Percentiles rank a stretch among this genome's conserved stretches.
Evolutionary conservation across 2,329 filamentous ascomycete genomes (phyloP).

Genomic region (Penicillium sclerotigenum): DNA sequence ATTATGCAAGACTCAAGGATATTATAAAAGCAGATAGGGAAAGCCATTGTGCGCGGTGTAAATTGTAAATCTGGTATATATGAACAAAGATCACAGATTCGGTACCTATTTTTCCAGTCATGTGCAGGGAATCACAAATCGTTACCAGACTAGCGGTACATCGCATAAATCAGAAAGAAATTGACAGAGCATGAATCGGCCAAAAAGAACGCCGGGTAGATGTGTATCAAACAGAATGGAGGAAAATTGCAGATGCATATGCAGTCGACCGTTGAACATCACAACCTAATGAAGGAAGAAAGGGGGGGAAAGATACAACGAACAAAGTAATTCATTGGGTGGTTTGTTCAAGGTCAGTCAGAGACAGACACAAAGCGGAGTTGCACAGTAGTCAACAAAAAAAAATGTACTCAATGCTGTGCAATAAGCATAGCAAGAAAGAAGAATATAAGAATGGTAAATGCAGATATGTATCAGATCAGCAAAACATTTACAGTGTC

Average conservation of each 20-base stretch:
- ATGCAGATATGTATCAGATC: neutral
- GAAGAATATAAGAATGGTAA: slow-evolving; percentile 7
- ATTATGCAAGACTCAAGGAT: neutral
- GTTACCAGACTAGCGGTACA: neutral
- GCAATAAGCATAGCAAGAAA: slow-evolving; percentile 13
- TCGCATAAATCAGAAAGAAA: neutral
- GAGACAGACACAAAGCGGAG: slow-evolving; percentile 13
- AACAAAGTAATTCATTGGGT: slow-evolving; percentile 14
- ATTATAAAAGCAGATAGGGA: neutral
- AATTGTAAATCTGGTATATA: neutral
- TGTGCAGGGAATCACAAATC: slow-evolving; percentile 3
- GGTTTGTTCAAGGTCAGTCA: slow-evolving; percentile 17
- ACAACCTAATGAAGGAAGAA: neutral
- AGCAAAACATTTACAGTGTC: slow-evolving; percentile 36
- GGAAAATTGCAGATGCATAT: neutral
- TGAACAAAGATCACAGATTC: neutral
- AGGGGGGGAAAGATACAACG: neutral
- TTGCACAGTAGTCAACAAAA: slow-evolving; percentile 11
- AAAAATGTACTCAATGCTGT: slow-evolving; percentile 24
- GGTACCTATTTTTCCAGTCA: slow-evolving; percentile 4
- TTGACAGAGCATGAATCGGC: neutral
- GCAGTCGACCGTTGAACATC: neutral
- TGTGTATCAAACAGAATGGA: neutral
- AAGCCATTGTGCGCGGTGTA: neutral
- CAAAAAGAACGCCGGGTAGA: slow-evolving; percentile 4